Evolutionary conservation across 495 filamentous ascomycete genomes (phyloP), one percentile per base, ranked within the genome.

Genomic region (Talaromyces trachyspermus): DNA sequence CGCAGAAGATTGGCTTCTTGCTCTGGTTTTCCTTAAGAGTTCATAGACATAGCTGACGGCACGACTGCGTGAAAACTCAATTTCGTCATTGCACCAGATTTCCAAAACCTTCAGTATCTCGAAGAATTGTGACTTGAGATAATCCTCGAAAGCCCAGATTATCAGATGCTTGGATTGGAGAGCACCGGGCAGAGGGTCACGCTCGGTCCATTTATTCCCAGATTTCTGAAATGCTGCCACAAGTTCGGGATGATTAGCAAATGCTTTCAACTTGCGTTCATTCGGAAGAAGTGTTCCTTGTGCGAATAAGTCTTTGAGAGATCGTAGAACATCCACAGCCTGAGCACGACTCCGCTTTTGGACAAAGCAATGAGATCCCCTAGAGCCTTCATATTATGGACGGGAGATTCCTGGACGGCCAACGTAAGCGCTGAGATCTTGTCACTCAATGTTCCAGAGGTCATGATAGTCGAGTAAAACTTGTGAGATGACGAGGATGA

Each of bases 401-500:
- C 66, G 4, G 92, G 92, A 3, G 92, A 97, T 59, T 97, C 92
- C 67, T 98, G 92, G 11, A 95, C 83, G 19, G 89, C 84, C 38
- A 98, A 71, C 1, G 92, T 98, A 54, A 96, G 67, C 5, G 92
- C 92, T 2, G 94, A 96, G 23, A 96, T 86, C 63, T 95, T 97
- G 66, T 98, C 92, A 26, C 89, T 92, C 43, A 95, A 75, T 6
- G 94, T 98, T 68, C 92, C 92, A 1, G 89, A 89, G 12, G 89
- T 69, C 92, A 98, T 96, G 61, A 98, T 95, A 4, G 89, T 94
- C 2, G 86, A 85, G 69, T 96, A 81, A 71, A 97, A 98, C 63
- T 85, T 92, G 58, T 90, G 83, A 8, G 89, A 86, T 1, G 92
- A 95, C 33, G 86, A 84, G 18, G 77, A 68, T 1, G 74, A 72